These are phyloP conservation scores for Guadua angustifolia DNA, from an alignment of 176 grass and related monocot genomes.

Conservation along the genomic window DNA sequence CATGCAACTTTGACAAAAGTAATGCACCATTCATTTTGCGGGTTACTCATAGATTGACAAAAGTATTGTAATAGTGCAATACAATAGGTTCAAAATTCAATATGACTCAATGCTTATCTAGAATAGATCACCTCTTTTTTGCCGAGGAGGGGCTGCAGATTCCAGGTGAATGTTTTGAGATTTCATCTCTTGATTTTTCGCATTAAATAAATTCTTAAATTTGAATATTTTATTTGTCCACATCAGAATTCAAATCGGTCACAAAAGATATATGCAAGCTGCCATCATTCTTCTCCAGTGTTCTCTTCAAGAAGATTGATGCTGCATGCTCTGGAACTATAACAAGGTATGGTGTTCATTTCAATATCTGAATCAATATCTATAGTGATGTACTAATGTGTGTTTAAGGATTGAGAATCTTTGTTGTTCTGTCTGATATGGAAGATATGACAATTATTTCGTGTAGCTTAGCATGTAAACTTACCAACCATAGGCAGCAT, in stretches of 20 bases:
- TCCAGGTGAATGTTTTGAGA: constrained; percentile 58
- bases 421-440: constrained; percentile 6
- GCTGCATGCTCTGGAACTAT: constrained; percentile 70
- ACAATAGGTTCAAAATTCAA: neutral
- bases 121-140: constrained; percentile 90
- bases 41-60: neutral
- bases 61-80: neutral
- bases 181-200: constrained; percentile 12
- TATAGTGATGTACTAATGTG: too few species aligned
- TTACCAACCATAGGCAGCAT: neutral
- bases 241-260: constrained; percentile 86
- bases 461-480: neutral
- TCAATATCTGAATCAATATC: too few species aligned
- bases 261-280: constrained; percentile 97
- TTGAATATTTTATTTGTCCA: constrained; percentile 47
- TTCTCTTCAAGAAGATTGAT: constrained; percentile 93
- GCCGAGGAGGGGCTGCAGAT: constrained; percentile 85
- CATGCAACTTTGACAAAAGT: constrained; percentile 14
- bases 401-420: too few species aligned
- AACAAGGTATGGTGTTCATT: constrained; percentile 65
- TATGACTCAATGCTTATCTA: constrained; percentile 78
- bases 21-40: neutral
- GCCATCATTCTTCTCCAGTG: constrained; percentile 81
- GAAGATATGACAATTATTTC: constrained; percentile 2
- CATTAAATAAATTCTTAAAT: constrained; percentile 22